A percentile compares a stretch with the other conserved stretches of the same genome.
Evolutionary conservation across 1,139 yeast species (phyloP).

Genomic region (Pichia sp.): DNA sequence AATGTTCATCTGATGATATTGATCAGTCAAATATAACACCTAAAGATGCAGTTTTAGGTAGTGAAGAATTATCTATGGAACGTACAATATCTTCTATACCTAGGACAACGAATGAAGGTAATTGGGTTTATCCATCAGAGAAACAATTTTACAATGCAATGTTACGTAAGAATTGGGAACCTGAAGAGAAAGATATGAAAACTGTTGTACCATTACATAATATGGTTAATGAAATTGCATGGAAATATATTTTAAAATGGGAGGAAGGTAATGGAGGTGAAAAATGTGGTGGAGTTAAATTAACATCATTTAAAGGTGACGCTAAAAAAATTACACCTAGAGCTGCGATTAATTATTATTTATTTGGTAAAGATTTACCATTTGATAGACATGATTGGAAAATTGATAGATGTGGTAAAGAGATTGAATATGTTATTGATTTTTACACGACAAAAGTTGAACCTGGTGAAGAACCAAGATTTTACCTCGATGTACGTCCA

Average conservation of each 20-base stretch:
- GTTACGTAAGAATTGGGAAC: slow-evolving; percentile 85
- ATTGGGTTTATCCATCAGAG: slow-evolving; percentile 95
- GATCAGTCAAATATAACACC: slow-evolving; percentile 16
- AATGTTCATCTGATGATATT: slow-evolving; percentile 29
- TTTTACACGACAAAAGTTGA: slow-evolving; percentile 47
- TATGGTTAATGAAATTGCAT: slow-evolving; percentile 86
- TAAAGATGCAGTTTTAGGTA: slow-evolving; percentile 13
- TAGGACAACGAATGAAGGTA: slow-evolving; percentile 51
- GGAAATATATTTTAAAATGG: slow-evolving; percentile 83
- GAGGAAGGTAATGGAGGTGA: slow-evolving; percentile 58
- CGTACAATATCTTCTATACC: slow-evolving; percentile 83
- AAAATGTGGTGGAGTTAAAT: slow-evolving; percentile 75
- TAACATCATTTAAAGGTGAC: slow-evolving; percentile 86
- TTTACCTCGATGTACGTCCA: slow-evolving; percentile 86
- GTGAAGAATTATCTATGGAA: slow-evolving; percentile 45
- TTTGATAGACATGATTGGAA: slow-evolving; percentile 97
- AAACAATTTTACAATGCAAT: slow-evolving; percentile 92
- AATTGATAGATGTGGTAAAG: slow-evolving; percentile 77
- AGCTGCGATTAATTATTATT: slow-evolving; percentile 65
- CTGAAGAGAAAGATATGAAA: slow-evolving; percentile 74
- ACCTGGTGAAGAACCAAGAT: slow-evolving; percentile 49
- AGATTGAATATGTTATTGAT: slow-evolving; percentile 87
- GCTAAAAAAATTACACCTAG: slow-evolving; percentile 79
- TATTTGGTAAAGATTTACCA: slow-evolving; percentile 63
- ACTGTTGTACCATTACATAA: slow-evolving; percentile 92